Percentiles rank a stretch among this genome's conserved stretches.
These are phyloP conservation scores for Penicillium herquei DNA, from an alignment of 495 filamentous ascomycete species.

Conservation along the genomic window DNA sequence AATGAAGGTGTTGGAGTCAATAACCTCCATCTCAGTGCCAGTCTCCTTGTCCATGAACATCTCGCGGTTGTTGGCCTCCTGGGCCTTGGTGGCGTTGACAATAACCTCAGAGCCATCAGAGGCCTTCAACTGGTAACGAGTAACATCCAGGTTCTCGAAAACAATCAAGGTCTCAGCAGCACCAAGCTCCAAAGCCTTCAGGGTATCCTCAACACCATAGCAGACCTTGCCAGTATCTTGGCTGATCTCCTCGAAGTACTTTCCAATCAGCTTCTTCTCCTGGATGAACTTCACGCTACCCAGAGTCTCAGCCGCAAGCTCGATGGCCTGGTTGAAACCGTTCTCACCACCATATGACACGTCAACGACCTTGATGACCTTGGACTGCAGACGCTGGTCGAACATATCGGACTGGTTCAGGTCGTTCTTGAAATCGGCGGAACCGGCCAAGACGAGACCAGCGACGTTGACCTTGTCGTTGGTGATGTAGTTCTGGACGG, in stretches of 20 bases:
- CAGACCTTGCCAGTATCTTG: slow-evolving; percentile 94
- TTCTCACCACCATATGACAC: slow-evolving; percentile 99
- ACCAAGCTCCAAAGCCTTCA: slow-evolving; percentile 95
- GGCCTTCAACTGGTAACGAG: slow-evolving; percentile 83
- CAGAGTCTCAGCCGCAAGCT: slow-evolving; percentile 90
- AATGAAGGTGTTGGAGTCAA: slow-evolving; percentile 83
- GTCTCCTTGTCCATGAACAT: slow-evolving; percentile 93
- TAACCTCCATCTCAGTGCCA: slow-evolving; percentile 92
- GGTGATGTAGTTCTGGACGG: slow-evolving; percentile 97
- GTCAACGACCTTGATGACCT: slow-evolving; percentile 98
- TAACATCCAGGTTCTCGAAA: slow-evolving; percentile 95
- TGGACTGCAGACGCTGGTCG: slow-evolving; percentile 81
- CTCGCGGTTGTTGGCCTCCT: slow-evolving; percentile 76
- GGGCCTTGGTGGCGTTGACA: slow-evolving; percentile 83
- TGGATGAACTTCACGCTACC: slow-evolving; percentile 99
- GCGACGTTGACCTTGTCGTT: slow-evolving; percentile 97
- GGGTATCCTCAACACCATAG: slow-evolving; percentile 95
- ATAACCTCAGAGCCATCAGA: slow-evolving; percentile 67
- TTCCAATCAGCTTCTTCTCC: slow-evolving; percentile 98
- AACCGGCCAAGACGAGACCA: slow-evolving; percentile 91
- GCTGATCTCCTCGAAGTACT: slow-evolving; percentile 98
- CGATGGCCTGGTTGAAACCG: slow-evolving; percentile 99
- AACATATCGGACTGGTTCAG: slow-evolving; percentile 97
- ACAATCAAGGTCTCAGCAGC: slow-evolving; percentile 93
- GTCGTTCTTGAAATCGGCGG: slow-evolving; percentile 99